Evolutionary conservation across 192 early-diverging fungal genomes (phyloP), one percentile per base, ranked within the genome.

Genomic region (Globomyces pollinis-pini): DNA sequence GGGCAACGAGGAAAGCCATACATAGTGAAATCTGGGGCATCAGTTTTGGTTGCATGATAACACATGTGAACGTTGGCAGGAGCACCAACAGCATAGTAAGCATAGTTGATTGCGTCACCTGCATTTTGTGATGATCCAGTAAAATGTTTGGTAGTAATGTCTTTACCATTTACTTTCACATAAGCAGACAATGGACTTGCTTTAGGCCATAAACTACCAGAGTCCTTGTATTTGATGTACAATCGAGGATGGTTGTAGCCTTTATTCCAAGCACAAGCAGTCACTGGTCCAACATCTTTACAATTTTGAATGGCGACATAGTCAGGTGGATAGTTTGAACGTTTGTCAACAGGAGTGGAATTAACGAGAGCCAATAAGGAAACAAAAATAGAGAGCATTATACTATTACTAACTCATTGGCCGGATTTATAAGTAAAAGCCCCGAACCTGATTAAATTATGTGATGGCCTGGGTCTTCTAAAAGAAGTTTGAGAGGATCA

Each of bases 1-100:
- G 57, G 57, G 28, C 57, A 58, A 7, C 36, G 15, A 8, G 9
- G 11, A 44, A 53, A 58, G 15, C 20, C 20, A 11, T 36, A 21
- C 16, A 53, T 53, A n/a, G 57, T 58, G n/a, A n/a, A n/a, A n/a
- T n/a, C n/a, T 24, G 57, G 16, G 28, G 47, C 44, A 18, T 58
- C 57, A 9, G 4, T 8, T 4, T 8, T 16, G 28, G 57, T 58
- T 36, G 38, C 38, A 16, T 29, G 57, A 23, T 58, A 58, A 44
- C 57, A 58, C 5, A 44, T n/a, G 18, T 58, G 57, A 9, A 58
- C 57, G 24, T 58, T 16, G 3, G 42, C 11, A n/a, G 20, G 8
- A 16, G 8, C 4, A 1, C 26, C 26, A 44, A 50, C 21, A n/a
- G 44, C 11, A 15, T 58, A 58, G 11, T 7, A 11, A 44, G 57